A percentile compares a stretch with the other conserved stretches of the same genome.
These are phyloP conservation scores for Umbelopsis vinacea DNA, from an alignment of 192 early-diverging fungal species.

Conservation along the genomic window DNA sequence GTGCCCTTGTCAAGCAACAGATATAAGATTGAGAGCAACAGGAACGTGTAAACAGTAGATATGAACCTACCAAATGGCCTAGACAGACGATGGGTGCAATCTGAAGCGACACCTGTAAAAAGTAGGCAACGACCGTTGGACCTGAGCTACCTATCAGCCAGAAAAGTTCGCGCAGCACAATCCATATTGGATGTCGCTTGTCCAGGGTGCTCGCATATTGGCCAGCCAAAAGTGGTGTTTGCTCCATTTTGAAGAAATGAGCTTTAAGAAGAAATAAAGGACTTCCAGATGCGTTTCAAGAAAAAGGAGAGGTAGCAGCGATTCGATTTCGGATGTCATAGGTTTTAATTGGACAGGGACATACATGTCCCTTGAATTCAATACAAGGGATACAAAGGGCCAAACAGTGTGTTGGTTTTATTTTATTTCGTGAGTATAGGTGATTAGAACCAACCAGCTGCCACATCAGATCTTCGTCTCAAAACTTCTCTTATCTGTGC, in stretches of 20 bases:
- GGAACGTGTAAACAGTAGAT: too few species aligned
- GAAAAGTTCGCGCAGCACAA: not conserved
- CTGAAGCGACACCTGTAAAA: constrained; percentile 40
- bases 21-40: not conserved
- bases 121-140: constrained; percentile 31
- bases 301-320: too few species aligned
- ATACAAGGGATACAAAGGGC: not conserved
- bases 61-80: constrained; percentile 39
- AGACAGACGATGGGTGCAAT: constrained; percentile 36
- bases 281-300: too few species aligned
- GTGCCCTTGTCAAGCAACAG: constrained; percentile 39
- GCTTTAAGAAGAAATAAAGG: not conserved
- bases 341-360: not conserved
- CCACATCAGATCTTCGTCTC: constrained; percentile 35
- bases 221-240: not conserved
- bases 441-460: constrained; percentile 23
- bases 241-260: not conserved
- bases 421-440: not conserved
- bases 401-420: too few species aligned
- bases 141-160: constrained; percentile 4
- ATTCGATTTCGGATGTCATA: too few species aligned
- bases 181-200: not conserved
- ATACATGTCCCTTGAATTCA: not conserved
- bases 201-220: not conserved
- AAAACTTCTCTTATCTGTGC: constrained; percentile 33